Conservation (phyloP, 2,329 filamentous ascomycete genomes). For the Diaporthe caulivora region DNA sequence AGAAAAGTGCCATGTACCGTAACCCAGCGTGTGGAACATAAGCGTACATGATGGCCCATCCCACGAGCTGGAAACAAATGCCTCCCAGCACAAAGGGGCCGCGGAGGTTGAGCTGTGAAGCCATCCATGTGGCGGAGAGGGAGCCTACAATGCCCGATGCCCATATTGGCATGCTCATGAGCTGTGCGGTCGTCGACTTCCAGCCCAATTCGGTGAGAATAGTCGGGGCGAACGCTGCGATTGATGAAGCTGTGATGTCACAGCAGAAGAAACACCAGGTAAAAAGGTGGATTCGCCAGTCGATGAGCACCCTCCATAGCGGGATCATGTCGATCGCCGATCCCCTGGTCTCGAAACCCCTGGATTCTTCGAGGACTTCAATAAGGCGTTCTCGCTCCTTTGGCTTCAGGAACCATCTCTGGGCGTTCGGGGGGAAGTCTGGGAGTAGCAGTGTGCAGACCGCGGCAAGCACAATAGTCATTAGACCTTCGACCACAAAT, state of each 20-base stretch:
- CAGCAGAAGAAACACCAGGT: conserved; percentile 48
- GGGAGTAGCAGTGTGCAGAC: conserved; percentile 44
- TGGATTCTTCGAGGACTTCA: conserved; percentile 42
- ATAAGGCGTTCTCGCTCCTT: conserved; percentile 44
- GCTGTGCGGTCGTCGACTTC: conserved; percentile 37
- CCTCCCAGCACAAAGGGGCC: conserved; percentile 44
- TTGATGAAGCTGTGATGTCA: conserved; percentile 46
- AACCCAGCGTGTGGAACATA: conserved; percentile 44
- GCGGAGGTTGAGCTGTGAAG: conserved; percentile 43
- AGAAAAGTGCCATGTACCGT: conserved; percentile 46
- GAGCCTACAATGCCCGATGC: conserved; percentile 44
- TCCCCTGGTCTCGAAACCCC: conserved; percentile 44
- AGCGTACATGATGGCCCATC: conserved; percentile 47
- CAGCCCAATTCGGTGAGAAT: conserved; percentile 40
- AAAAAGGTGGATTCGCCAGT: conserved; percentile 48
- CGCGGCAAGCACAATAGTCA: conserved; percentile 42
- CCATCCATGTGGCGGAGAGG: conserved; percentile 44
- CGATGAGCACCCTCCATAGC: conserved; percentile 44
- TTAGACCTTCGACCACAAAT: conserved; percentile 55
- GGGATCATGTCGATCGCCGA: conserved; percentile 43
- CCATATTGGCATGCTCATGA: conserved; percentile 46
- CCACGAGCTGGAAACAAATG: conserved; percentile 44
- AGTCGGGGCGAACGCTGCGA: conserved; percentile 42
- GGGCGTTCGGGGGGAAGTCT: conserved; percentile 46
- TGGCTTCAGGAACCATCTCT: conserved; percentile 45